These are phyloP conservation scores for Scutellaria barbata DNA, from an alignment of 257 asterid genomes.

Conservation along the genomic window DNA sequence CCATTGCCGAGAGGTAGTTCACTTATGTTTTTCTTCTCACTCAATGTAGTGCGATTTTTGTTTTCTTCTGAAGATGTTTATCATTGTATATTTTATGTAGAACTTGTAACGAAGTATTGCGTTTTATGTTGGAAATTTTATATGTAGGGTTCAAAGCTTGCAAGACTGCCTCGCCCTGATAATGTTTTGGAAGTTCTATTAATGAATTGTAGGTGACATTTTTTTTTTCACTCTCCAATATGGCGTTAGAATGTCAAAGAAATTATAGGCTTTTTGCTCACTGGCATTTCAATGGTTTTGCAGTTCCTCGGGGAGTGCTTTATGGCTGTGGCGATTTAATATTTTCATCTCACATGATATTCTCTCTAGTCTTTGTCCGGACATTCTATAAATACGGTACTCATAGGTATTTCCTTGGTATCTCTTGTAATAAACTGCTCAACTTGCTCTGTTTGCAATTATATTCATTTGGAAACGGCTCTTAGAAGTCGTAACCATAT, in stretches of 20 bases:
- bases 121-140: slow-evolving; percentile 25
- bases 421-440: background rate
- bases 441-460: background rate
- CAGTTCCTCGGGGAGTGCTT: slow-evolving; percentile 89
- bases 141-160: slow-evolving; percentile 94
- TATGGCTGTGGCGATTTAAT: slow-evolving; percentile 99
- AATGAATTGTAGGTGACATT: slow-evolving; percentile 61
- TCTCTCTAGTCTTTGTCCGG: slow-evolving; percentile 87
- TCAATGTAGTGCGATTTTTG: background rate
- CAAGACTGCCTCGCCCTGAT: slow-evolving; percentile 87
- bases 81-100: slow-evolving; percentile 24
- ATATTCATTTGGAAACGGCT: background rate
- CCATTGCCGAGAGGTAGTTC: slow-evolving; percentile 91
- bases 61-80: slow-evolving; percentile 25
- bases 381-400: slow-evolving; percentile 85
- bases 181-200: slow-evolving; percentile 67
- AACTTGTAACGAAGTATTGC: slow-evolving; percentile 15
- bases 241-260: background rate
- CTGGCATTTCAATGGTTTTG: slow-evolving; percentile 32
- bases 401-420: slow-evolving; percentile 53
- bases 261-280: slow-evolving; percentile 21
- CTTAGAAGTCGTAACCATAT: background rate
- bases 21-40: slow-evolving; percentile 13
- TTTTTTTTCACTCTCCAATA: slow-evolving; percentile 11
- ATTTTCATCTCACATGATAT: slow-evolving; percentile 99